Evolutionary conservation across 2,329 filamentous ascomycete species (phyloP).

Genomic region (Pseudocercospora musae): DNA sequence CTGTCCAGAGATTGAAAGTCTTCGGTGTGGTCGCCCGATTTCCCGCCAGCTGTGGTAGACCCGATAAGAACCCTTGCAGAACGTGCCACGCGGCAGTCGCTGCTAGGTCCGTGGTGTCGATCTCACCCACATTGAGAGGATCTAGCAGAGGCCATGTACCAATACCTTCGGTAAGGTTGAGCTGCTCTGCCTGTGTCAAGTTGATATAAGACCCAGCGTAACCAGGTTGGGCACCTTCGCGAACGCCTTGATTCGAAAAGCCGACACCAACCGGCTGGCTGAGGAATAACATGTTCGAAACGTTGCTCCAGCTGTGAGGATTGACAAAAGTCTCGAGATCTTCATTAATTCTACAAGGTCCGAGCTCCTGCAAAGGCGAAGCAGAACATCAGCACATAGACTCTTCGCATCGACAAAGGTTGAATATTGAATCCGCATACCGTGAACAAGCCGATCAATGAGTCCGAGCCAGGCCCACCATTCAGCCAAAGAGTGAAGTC

Average conservation of each 20-base stretch:
- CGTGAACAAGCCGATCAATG: constrained; percentile 50
- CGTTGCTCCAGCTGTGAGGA: constrained; percentile 59
- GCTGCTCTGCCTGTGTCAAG: constrained; percentile 24
- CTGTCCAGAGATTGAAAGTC: constrained; percentile 27
- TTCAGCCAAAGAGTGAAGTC: constrained; percentile 59
- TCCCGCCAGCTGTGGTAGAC: constrained; percentile 44
- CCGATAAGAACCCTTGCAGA: constrained; percentile 53
- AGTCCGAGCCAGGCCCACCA: constrained; percentile 53
- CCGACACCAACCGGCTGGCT: constrained; percentile 62
- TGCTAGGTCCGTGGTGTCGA: constrained; percentile 57
- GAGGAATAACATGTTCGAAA: constrained; percentile 58
- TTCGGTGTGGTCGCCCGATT: constrained; percentile 46
- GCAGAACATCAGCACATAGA: too few relatives aligned
- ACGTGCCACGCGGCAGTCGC: constrained; percentile 55
- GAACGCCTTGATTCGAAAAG: constrained; percentile 48
- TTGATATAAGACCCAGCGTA: constrained; percentile 48
- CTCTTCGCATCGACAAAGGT: too few relatives aligned
- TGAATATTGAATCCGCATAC: too few relatives aligned
- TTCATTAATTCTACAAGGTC: constrained; percentile 52
- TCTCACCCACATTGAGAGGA: constrained; percentile 38
- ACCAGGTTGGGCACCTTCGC: constrained; percentile 15
- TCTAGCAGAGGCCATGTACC: constrained; percentile 46
- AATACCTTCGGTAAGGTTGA: not conserved
- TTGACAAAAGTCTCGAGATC: constrained; percentile 54
- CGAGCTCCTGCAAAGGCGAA: constrained; percentile 44